These are phyloP conservation scores for Hemisphaericaspora xylofermentans DNA, from an alignment of 1,139 yeast genomes.

Conservation along the genomic window DNA sequence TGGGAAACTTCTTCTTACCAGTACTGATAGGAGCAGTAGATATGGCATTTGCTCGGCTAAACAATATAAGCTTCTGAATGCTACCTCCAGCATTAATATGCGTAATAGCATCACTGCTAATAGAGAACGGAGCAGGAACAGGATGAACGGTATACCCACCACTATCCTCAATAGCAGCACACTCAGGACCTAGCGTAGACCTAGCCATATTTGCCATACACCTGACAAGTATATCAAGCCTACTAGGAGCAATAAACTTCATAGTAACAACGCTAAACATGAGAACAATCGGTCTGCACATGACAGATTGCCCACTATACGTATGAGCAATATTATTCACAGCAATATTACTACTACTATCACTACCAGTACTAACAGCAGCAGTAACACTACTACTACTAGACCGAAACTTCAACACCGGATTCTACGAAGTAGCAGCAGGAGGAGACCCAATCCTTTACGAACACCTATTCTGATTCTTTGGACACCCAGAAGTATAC, in stretches of 20 bases:
- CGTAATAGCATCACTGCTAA: too few relatives aligned
- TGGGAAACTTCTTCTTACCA: constrained; percentile 13
- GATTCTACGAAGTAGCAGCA: constrained; percentile 14
- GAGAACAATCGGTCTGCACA: constrained; percentile 1
- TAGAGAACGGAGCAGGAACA: too few relatives aligned
- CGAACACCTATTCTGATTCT: constrained; percentile 15
- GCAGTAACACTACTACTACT: constrained; percentile 13
- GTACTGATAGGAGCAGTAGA: not conserved
- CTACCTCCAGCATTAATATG: too few relatives aligned
- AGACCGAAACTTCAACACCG: constrained; percentile 15
- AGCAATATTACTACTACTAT: constrained; percentile 2
- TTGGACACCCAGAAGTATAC: constrained; percentile 7
- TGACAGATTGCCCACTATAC: not conserved
- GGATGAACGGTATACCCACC: too few relatives aligned
- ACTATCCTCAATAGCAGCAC: too few relatives aligned
- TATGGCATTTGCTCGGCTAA: constrained; percentile 9
- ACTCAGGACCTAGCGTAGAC: too few relatives aligned
- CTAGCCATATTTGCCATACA: too few relatives aligned
- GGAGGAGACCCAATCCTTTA: constrained; percentile 16
- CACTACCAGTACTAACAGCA: constrained; percentile 16
- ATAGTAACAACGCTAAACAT: not conserved
- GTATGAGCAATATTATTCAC: constrained; percentile 1
- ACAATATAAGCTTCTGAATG: constrained; percentile 7
- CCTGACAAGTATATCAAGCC: too few relatives aligned
- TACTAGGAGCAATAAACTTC: not conserved